Evolutionary conservation across 2,329 filamentous ascomycete genomes (phyloP), one percentile per base, ranked within the genome.

Genomic region (Coniosporium tulheliwenetii): DNA sequence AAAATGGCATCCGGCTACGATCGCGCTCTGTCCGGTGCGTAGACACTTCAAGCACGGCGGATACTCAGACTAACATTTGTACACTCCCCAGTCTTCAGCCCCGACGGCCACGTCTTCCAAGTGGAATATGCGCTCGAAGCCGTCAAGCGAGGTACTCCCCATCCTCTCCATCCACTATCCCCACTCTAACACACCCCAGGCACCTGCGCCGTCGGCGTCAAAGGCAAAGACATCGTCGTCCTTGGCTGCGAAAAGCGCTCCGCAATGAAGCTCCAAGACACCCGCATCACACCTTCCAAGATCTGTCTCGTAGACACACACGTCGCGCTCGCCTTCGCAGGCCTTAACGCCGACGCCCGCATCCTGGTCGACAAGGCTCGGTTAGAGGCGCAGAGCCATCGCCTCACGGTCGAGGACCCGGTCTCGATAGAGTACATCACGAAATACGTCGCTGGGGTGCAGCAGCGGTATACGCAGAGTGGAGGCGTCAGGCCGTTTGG

Each of bases 391-490:
- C 91, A 98, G 67, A 94, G 86, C 52, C 91, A 98, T 69, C 82
- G 91, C 48, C 71, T 98, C 53, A 96, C 91, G 4, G 86, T 98
- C 44, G 91, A 98, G 62, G 93, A 98, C 60, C 89, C 91, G 42
- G 85, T 93, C 50, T 89, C 85, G 47, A 93, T 98, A 63, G 91
- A 98, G 68, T 98, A 98, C 73, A 95, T 98, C 59, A 96, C 91
- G 56, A 96, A 98, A 71, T 94, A 96, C 57, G 82, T 98, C 48
- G 91, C 91, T 41, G 85, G 89, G 43, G 91, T 98, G 52, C 91
- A 98, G 72, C 91, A 98, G 71, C 79, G 86, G 64, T 98, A 98
- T 73, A 98, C 91, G 38, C 91, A 98, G 71, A 93, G 86, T 57
- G 91, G 91, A 69, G 91, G 91, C 73, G 91, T 98, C 40, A 74